Base-by-base conservation (phyloP, 139 green algal genomes). In the Diplosphaera chodatii region DNA sequence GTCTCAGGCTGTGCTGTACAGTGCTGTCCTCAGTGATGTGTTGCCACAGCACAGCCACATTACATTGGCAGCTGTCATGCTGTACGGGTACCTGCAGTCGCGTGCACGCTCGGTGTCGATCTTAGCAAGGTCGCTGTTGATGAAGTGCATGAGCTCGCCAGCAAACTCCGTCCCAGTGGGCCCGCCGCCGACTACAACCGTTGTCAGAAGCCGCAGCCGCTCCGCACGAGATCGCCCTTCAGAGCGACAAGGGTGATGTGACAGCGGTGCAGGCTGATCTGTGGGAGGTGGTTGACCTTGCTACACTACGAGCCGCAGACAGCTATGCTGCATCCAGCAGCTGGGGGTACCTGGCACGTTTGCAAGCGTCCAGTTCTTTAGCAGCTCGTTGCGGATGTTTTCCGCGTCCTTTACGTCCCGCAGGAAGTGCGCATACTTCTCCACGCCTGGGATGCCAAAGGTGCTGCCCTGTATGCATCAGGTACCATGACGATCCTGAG, bases 131-230 rank as follows among this genome's bases (percentile, higher is more conserved):
- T 87, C 81, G 3, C 29, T 64, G 55, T 64, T 70, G 25, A 84
- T 64, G 37, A 84, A 84, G 30, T 81, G 72, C 1, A 69, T 48
- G 0, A 83, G 67, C 85, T 96, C 91, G 2, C 89, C 91, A 4
- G 91, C 84, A 76, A 95, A 85, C 70, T 96, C 90, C 1, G 94
- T 90, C 0, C 88, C 91, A 2, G 91, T 95, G 34, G 91, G 85
- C 0, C 91, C 91, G 0, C 91, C 91, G n/a, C 91, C 91, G 37
- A 97, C 91, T 32, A 97, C 90, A 4, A 96, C 81, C 3, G 91
- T 79, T 29, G 90, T 79, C 74, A 97, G 84, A 72, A 97, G 71
- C 2, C 82, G 75, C 29, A 80, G 63, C 3, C 80, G 71, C 34
- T 91, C 85, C 40, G 30, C 22, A 18, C 48, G 48, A 21, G 48